Evolutionary conservation across 352 stramenopile species (phyloP).

Genomic region (Pseudoperonospora humuli): DNA sequence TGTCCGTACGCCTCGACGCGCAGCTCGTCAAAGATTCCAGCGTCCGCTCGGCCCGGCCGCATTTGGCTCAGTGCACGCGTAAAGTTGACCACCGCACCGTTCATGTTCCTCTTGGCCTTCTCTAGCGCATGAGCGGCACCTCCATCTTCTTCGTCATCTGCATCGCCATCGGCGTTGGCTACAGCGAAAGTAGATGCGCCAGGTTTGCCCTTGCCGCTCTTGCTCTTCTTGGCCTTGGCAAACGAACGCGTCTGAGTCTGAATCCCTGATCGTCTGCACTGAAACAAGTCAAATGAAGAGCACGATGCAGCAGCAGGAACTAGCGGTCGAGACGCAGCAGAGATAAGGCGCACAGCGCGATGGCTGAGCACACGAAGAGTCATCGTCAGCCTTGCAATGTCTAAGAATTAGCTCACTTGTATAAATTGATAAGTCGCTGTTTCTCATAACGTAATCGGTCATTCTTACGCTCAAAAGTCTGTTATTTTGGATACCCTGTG

Average conservation of each 20-base stretch:
- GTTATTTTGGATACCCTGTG: neutral
- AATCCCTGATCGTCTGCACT: neutral
- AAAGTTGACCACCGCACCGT: constrained; percentile 68
- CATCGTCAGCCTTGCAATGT: constrained; percentile 15
- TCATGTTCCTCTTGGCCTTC: constrained; percentile 78
- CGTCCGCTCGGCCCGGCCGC: constrained; percentile 69
- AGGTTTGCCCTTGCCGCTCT: constrained; percentile 30
- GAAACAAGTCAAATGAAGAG: constrained; percentile 3
- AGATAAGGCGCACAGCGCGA: constrained; percentile 16
- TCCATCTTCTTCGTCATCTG: constrained; percentile 19
- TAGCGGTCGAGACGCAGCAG: constrained; percentile 8
- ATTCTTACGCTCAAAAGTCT: too few relatives aligned
- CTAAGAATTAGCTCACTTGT: too few relatives aligned
- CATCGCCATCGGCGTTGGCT: constrained; percentile 10
- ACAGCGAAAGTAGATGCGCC: neutral
- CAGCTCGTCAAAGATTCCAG: constrained; percentile 76
- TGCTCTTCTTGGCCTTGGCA: constrained; percentile 64
- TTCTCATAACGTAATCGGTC: too few relatives aligned
- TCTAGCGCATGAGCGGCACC: constrained; percentile 30
- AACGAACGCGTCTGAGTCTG: constrained; percentile 38
- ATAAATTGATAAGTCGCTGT: too few relatives aligned
- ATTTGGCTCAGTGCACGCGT: constrained; percentile 67
- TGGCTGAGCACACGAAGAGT: constrained; percentile 21
- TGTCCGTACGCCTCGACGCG: constrained; percentile 75
- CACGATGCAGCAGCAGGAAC: constrained; percentile 2